Percentiles rank a stretch among this genome's conserved stretches.
Conservation (phyloP, 441 rosid genomes). For the Hura crepitans region DNA sequence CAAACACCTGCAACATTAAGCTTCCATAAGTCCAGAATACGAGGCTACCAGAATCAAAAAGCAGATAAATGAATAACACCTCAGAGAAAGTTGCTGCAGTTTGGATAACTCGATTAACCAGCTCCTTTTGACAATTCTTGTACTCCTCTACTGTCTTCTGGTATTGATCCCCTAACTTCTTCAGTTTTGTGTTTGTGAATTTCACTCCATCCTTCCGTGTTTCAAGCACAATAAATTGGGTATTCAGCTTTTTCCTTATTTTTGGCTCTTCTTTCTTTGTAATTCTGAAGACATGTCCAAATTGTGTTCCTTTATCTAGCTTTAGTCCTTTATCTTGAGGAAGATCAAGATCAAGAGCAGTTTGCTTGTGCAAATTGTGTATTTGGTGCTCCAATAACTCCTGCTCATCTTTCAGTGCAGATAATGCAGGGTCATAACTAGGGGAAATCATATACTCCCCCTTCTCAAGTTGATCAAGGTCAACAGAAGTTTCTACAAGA, state of each 20-base stretch:
- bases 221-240: constrained; percentile 87
- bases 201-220: constrained; percentile 98
- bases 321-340: constrained; percentile 74
- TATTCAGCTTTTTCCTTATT: constrained; percentile 78
- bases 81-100: constrained; percentile 76
- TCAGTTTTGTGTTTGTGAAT: constrained; percentile 92
- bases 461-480: constrained; percentile 90
- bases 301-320: constrained; percentile 89
- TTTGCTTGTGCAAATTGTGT: constrained; percentile 72
- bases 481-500: constrained; percentile 83
- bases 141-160: constrained; percentile 86
- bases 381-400: constrained; percentile 75
- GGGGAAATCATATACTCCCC: constrained; percentile 98
- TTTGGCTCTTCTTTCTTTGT: constrained; percentile 99
- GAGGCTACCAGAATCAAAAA: constrained; percentile 18
- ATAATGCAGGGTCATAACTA: constrained; percentile 64
- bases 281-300: constrained; percentile 94
- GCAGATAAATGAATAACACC: constrained; percentile 38
- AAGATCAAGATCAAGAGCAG: constrained; percentile 79
- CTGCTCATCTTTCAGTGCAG: constrained; percentile 69
- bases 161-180: constrained; percentile 80
- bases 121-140: constrained; percentile 70
- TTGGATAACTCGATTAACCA: constrained; percentile 76
- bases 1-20: constrained; percentile 67
- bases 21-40: constrained; percentile 22